Percentiles rank a stretch among this genome's conserved stretches.
phyloP scores from a whole-genome alignment of 768 basidiomycete species.

The Termitomyces sp. region DNA sequence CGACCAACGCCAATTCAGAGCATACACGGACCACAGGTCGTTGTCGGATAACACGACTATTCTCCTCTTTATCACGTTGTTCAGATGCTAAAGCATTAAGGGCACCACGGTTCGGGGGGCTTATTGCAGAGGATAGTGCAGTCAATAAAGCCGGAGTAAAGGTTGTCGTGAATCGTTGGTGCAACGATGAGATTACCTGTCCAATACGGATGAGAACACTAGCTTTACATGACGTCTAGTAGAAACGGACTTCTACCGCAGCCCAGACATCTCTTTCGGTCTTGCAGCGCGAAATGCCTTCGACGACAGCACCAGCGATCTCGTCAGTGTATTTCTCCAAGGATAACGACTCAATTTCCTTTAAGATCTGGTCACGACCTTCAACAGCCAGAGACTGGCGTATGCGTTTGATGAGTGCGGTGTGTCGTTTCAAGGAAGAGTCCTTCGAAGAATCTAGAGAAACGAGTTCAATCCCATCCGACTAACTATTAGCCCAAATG shows the following conservation, averaged over 20 bases:
- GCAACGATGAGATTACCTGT: conserved; percentile 85
- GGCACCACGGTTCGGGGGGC: conserved; percentile 53
- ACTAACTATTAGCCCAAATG: conserved; percentile 1
- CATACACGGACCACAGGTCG: conserved; percentile 84
- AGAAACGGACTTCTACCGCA: conserved; percentile 75
- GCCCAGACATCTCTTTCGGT: conserved; percentile 90
- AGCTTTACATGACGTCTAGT: neutral
- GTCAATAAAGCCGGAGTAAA: conserved; percentile 75
- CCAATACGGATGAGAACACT: neutral
- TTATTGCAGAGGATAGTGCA: conserved; percentile 53
- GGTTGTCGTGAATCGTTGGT: conserved; percentile 77
- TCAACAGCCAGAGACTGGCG: conserved; percentile 81
- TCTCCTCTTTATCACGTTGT: conserved; percentile 92
- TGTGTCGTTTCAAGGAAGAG: conserved; percentile 94
- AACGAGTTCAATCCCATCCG: neutral
- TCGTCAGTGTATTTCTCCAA: conserved; percentile 97
- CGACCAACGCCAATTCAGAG: conserved; percentile 87
- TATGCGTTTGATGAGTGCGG: conserved; percentile 91
- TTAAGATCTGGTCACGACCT: conserved; percentile 82
- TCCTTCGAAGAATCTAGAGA: conserved; percentile 71
- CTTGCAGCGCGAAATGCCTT: conserved; percentile 85
- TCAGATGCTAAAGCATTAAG: conserved; percentile 61
- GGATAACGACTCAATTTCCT: conserved; percentile 86
- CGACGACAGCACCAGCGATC: conserved; percentile 80
- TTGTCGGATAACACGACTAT: conserved; percentile 72